A percentile compares a stretch with the other conserved stretches of the same genome.
These are phyloP conservation scores for Inga oerstediana DNA, from an alignment of 306 rosid genomes.

Conservation along the genomic window DNA sequence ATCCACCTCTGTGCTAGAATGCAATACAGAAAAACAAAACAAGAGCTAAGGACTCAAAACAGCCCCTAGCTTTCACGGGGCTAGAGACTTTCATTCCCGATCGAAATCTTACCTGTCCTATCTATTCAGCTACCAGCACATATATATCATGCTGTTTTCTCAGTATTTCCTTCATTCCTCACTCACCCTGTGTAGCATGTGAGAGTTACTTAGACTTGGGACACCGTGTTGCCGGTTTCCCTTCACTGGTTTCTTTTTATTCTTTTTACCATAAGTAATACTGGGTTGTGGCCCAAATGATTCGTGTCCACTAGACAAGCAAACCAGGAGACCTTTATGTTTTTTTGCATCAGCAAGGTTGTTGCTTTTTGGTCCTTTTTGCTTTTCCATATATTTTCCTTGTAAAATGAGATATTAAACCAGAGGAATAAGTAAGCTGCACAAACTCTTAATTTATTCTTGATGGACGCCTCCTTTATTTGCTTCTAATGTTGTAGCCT, in stretches of 20 bases:
- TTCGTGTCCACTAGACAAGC: neutral
- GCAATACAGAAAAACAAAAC: neutral
- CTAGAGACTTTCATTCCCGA: neutral
- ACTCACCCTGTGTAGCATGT: neutral
- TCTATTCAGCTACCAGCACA: neutral
- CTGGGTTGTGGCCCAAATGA: neutral
- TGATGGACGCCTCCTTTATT: neutral
- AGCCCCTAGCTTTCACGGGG: neutral
- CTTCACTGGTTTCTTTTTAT: neutral
- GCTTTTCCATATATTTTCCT: neutral
- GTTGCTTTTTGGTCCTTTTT: neutral
- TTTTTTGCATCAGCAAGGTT: neutral
- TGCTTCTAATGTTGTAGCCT: neutral
- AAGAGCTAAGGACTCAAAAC: neutral
- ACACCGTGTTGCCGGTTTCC: neutral
- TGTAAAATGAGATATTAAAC: neutral
- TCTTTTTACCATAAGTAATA: neutral
- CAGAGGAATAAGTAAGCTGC: neutral
- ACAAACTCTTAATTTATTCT: neutral
- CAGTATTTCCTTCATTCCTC: neutral
- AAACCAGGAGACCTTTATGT: neutral
- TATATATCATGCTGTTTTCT: neutral
- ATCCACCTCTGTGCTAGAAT: neutral
- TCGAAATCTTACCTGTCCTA: neutral
- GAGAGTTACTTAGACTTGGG: neutral